Base-by-base conservation (phyloP, 1,139 yeast species). In the Candida mesenterica region DNA sequence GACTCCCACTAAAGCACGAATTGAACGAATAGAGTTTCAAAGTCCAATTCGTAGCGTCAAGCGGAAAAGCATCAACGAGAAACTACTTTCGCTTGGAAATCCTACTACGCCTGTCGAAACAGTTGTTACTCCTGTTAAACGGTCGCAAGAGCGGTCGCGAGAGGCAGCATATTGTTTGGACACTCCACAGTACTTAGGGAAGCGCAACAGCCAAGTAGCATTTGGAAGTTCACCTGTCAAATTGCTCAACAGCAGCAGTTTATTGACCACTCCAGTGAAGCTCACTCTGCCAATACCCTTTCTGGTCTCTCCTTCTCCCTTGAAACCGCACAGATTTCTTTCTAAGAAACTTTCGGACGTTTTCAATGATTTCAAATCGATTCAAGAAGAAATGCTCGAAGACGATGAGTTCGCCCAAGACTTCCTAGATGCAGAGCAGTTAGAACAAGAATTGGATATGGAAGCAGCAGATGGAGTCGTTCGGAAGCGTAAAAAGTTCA, bases 301-400 rank as follows among this genome's bases (percentile, higher is more conserved):
- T 39, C 70, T 53, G 49, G 61, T 65, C 1, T 68, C 75, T 0
- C 76, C 77, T 1, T 69, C 77, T 2, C 77, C 77, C 0, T 48
- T 70, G 17, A 68, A 67, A 36, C 52, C 70, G 0, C 67, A 61
- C 37, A 44, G 74, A 22, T 53, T 62, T 45, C 40, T 71, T 48
- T 40, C 68, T 43, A 53, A 60, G 38, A 53, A 58, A 28, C 45
- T 68, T 5, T 61, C 59, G 13, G 61, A 60, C 25, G 52, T 67
- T 30, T 58, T 55, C 39, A 49, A 55, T 20, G 72, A 64, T 29
- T 49, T 58, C 15, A 44, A 48, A 23, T 45, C 51, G 15, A 40
- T 66, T 6, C 52, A 54, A 28, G 50, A 52, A 15, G 50, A 49
- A 25, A 38, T 33, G 3, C 29, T 29, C 6, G 43, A 35, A 9